Conservation (phyloP, 352 stramenopile genomes). For the Phytophthora rubi region DNA sequence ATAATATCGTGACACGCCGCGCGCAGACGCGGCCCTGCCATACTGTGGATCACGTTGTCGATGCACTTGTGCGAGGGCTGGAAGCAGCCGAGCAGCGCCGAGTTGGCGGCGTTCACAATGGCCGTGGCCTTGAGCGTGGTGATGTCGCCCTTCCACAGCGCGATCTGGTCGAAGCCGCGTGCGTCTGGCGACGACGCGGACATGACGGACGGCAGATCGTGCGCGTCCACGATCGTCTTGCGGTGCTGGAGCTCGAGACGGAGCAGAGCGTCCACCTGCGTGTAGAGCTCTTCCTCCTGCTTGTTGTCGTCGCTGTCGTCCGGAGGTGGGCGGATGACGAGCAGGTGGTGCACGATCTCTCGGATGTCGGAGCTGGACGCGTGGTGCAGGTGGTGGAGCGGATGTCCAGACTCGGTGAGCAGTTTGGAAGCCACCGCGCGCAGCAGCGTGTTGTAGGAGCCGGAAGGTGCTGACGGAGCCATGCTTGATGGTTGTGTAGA, state of each 20-base stretch:
- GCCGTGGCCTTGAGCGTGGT: constrained; percentile 61
- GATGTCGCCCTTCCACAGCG: constrained; percentile 76
- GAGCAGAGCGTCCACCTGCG: constrained; percentile 34
- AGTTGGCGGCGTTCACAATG: constrained; percentile 78
- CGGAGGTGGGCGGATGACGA: constrained; percentile 47
- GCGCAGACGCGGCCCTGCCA: constrained; percentile 61
- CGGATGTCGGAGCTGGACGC: constrained; percentile 47
- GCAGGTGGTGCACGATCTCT: constrained; percentile 60
- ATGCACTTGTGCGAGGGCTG: constrained; percentile 73
- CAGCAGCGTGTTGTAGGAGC: constrained; percentile 44
- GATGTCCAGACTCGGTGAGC: constrained; percentile 47
- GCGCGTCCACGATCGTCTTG: constrained; percentile 30
- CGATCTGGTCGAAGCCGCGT: constrained; percentile 40
- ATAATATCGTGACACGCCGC: constrained; percentile 61
- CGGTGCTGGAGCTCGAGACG: constrained; percentile 33
- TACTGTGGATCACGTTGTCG: constrained; percentile 79
- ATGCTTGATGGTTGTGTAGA: constrained; percentile 7
- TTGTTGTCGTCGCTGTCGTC: constrained; percentile 28
- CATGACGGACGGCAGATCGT: constrained; percentile 20
- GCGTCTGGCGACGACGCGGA: constrained; percentile 7
- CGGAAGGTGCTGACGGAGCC: constrained; percentile 19
- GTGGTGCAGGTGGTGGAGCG: constrained; percentile 44
- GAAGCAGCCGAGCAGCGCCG: constrained; percentile 71
- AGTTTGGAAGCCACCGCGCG: constrained; percentile 37
- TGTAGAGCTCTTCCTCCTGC: constrained; percentile 50